A percentile compares a stretch with the other conserved stretches of the same genome.
These are phyloP conservation scores for Linum lewisii DNA, from an alignment of 345 rosid species.

Conservation along the genomic window DNA sequence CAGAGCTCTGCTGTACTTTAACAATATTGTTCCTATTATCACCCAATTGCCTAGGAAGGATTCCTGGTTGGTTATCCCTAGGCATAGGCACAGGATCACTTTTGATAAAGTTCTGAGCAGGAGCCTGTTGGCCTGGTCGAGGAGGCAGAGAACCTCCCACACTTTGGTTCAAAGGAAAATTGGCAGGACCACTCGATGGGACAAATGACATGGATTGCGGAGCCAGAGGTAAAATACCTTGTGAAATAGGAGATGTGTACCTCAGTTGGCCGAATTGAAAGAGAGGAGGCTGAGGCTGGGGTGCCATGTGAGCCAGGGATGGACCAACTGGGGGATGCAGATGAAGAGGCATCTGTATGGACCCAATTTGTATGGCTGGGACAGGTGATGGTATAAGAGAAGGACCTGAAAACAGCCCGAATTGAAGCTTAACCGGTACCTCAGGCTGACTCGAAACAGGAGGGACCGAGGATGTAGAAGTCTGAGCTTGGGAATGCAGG, in stretches of 20 bases:
- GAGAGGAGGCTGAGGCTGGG: slow-evolving; percentile 59
- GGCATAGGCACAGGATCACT: slow-evolving; percentile 27
- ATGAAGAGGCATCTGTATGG: slow-evolving; percentile 99
- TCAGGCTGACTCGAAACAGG: slow-evolving; percentile 44
- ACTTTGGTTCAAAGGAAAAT: slow-evolving; percentile 42
- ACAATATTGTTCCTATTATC: slow-evolving; percentile 22
- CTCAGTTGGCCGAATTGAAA: slow-evolving; percentile 89
- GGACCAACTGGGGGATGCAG: slow-evolving; percentile 63
- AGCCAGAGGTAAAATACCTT: slow-evolving; percentile 57
- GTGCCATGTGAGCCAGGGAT: slow-evolving; percentile 45
- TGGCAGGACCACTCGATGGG: slow-evolving; percentile 36
- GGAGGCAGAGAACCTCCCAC: slow-evolving; percentile 31
- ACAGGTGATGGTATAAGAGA: slow-evolving; percentile 82
- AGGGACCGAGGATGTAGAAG: slow-evolving; percentile 28
- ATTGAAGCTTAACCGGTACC: slow-evolving; percentile 71
- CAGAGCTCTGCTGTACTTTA: slow-evolving; percentile 30
- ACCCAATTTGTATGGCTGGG: slow-evolving; percentile 98
- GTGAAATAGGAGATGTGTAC: slow-evolving; percentile 72
- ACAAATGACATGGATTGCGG: slow-evolving; percentile 48
- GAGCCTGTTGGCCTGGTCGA: slow-evolving; percentile 36
- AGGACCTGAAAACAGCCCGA: slow-evolving; percentile 93
- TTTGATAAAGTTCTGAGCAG: slow-evolving; percentile 26
- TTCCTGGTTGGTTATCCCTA: slow-evolving; percentile 32
- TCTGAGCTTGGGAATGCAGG: slow-evolving; percentile 38
- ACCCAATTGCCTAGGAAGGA: slow-evolving; percentile 34